Evolutionary conservation across 345 rosid genomes (phyloP), one percentile per base, ranked within the genome.

Genomic region (Moringa oleifera): DNA sequence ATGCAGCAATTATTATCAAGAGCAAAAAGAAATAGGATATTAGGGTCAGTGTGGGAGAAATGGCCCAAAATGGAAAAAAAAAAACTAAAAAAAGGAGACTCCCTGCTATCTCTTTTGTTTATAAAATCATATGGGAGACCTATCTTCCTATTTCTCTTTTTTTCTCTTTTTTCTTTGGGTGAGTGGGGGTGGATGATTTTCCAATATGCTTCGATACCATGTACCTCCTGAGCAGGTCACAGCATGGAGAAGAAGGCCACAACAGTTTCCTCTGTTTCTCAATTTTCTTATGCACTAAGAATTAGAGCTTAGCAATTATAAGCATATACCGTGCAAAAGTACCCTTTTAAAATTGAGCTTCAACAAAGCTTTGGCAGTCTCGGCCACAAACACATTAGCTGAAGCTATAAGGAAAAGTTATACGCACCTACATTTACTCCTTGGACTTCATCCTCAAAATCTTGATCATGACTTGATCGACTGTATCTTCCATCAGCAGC

Each of bases 401-500:
- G 12, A 41, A 41, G 47, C 28, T 46, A n/a, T 41, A 15, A 17
- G 18, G 15, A 25, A n/a, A 28, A 57, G n/a, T 31, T 60, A 60
- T 33, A 70, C 81, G 65, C 28, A 84, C 93, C 89, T 61, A 71
- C 69, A 59, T 77, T 79, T 25, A 75, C 68, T 54, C 83, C 82
- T 51, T 75, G 81, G 58, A 76, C 52, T 63, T 83, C 91, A 76
- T 86, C 91, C 19, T 88, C 93, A 70, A 84, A 71, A 74, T 86
- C 90, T 46, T 77, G 4, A 69, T 91, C 97, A 76, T 91, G 96
- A 70, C 94, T 88, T 60, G 97, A 91, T 62, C 79, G 78, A 61
- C 97, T 91, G 66, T 91, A 91, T 72, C 97, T 86, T 74, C 97
- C 97, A 76, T 88, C 97, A 0, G 97, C 97, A 63, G 76, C 76